A percentile compares a stretch with the other conserved stretches of the same genome.
Conservation (phyloP, 2,329 filamentous ascomycete genomes). For the Epichloe scottii region DNA sequence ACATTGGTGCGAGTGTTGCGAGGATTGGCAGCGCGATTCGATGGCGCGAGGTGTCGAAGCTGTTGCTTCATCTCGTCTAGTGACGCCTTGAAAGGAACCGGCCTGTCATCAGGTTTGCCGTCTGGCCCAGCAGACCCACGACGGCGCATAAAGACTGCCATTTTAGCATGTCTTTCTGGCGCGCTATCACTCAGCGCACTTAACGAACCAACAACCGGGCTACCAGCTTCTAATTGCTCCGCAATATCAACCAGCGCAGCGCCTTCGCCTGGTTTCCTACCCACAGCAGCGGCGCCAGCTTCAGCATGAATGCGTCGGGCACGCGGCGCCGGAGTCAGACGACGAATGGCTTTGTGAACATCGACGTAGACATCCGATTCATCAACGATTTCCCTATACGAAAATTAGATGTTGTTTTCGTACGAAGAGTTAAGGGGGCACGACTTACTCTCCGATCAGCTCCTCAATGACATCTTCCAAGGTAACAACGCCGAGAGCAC, state of each 20-base stretch:
- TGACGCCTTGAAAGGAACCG: conserved; percentile 46
- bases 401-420: conserved; percentile 7
- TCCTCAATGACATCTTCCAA: conserved; percentile 98
- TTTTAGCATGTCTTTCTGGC: conserved; percentile 35
- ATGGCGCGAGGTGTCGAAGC: conserved; percentile 49
- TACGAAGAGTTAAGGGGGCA: neutral
- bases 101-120: conserved; percentile 30
- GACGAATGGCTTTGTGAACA: conserved; percentile 93
- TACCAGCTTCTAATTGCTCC: conserved; percentile 26
- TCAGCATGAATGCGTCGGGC: conserved; percentile 40
- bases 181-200: conserved; percentile 25
- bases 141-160: conserved; percentile 47
- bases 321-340: conserved; percentile 73
- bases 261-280: conserved; percentile 18
- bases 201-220: conserved; percentile 22
- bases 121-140: conserved; percentile 43
- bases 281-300: conserved; percentile 19
- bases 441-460: conserved; percentile 82
- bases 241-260: conserved; percentile 25
- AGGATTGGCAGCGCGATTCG: conserved; percentile 53
- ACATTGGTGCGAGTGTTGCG: conserved; percentile 46
- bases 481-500: conserved; percentile 86
- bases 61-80: conserved; percentile 51
- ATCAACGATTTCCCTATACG: conserved; percentile 81
- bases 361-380: conserved; percentile 98